A percentile compares a stretch with the other conserved stretches of the same genome.
Evolutionary conservation across 2,329 filamentous ascomycete genomes (phyloP).

Genomic region (Apiospora rasikravindrae): DNA sequence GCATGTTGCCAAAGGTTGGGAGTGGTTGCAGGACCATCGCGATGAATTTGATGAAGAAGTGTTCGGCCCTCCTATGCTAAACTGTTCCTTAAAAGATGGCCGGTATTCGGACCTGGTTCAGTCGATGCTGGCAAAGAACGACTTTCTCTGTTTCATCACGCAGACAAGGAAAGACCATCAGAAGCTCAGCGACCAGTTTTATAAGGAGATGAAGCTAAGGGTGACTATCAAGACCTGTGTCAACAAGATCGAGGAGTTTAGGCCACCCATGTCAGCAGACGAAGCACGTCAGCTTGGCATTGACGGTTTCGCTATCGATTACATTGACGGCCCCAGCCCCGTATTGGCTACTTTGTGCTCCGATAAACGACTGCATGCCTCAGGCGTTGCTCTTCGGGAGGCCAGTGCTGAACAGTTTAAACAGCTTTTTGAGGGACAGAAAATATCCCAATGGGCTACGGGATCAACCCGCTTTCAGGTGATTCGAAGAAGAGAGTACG

Average conservation of each 20-base stretch:
- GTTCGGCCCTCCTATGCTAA: constrained; percentile 80
- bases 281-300: constrained; percentile 68
- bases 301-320: constrained; percentile 81
- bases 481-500: constrained; percentile 79
- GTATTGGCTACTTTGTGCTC: constrained; percentile 89
- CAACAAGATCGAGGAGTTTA: constrained; percentile 59
- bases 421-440: constrained; percentile 61
- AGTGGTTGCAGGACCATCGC: constrained; percentile 79
- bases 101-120: constrained; percentile 65
- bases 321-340: constrained; percentile 77
- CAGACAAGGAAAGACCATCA: constrained; percentile 79
- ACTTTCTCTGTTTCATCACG: constrained; percentile 73
- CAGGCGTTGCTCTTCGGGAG: constrained; percentile 67
- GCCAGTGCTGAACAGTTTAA: constrained; percentile 72
- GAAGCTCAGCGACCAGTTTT: constrained; percentile 70
- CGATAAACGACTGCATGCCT: constrained; percentile 70
- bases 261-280: constrained; percentile 57
- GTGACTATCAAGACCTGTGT: constrained; percentile 73
- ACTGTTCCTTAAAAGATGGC: constrained; percentile 78
- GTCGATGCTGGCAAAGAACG: constrained; percentile 53
- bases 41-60: constrained; percentile 75
- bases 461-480: constrained; percentile 68
- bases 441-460: constrained; percentile 73
- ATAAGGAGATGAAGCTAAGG: constrained; percentile 66
- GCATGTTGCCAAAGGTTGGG: constrained; percentile 75